These are phyloP conservation scores for Sequoiadendron giganteum DNA, from an alignment of 75 land plant species.

Conservation along the genomic window DNA sequence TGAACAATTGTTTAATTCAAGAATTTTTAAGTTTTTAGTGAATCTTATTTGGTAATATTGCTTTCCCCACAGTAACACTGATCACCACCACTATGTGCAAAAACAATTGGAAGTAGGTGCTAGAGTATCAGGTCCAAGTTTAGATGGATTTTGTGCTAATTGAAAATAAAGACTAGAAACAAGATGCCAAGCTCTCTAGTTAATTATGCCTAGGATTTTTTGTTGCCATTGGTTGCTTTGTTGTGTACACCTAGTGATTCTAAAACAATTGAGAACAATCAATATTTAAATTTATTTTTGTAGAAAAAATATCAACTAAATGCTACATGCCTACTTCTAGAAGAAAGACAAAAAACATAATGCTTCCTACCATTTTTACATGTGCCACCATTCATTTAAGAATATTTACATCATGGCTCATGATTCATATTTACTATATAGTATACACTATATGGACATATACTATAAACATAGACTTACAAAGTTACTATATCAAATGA, in stretches of 20 bases:
- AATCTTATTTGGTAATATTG: background rate
- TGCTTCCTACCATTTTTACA: no score
- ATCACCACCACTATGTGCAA: background rate
- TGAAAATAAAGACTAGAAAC: background rate
- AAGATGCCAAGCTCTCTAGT: background rate
- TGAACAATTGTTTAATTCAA: background rate
- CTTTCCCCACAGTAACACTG: background rate
- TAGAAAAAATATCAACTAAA: no score
- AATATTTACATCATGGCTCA: no score
- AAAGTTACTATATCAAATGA: no score
- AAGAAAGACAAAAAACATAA: no score
- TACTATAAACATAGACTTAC: no score
- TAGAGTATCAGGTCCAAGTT: background rate
- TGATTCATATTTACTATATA: no score
- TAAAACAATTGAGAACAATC: background rate
- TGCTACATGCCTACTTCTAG: no score
- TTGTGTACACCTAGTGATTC: background rate
- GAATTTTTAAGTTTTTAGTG: background rate
- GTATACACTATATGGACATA: no score
- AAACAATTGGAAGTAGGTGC: background rate
- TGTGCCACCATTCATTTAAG: no score
- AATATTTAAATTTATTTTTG: background rate
- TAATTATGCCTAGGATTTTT: background rate
- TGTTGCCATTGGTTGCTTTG: background rate
- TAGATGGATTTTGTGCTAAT: background rate